Conservation (phyloP, 352 stramenopile genomes). For the Stramenopiles sp. region DNA sequence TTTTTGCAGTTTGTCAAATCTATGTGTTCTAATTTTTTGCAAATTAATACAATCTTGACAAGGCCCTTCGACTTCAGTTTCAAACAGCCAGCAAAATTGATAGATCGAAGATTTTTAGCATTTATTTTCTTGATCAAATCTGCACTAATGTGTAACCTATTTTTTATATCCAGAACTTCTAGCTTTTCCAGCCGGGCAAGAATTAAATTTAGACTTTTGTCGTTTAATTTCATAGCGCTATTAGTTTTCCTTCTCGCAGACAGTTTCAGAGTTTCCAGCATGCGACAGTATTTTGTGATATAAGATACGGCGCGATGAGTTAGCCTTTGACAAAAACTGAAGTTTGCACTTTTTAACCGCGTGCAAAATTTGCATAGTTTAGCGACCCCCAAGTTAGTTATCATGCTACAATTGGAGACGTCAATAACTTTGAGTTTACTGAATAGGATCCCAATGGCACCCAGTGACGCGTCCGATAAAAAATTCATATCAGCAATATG, state of each 20-base stretch:
- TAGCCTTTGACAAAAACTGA: not conserved
- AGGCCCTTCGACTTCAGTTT: not conserved
- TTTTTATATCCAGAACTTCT: not conserved
- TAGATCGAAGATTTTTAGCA: not conserved
- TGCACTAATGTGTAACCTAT: not conserved
- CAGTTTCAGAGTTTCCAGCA: not conserved
- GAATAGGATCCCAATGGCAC: conserved; percentile 7
- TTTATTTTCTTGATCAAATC: not conserved
- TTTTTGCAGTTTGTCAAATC: conserved; percentile 9
- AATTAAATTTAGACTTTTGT: conserved; percentile 7
- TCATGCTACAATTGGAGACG: not conserved
- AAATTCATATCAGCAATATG: conserved; percentile 1
- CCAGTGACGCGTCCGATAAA: not conserved
- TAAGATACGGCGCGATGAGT: not conserved
- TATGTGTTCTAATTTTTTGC: not conserved
- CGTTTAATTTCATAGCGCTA: not conserved
- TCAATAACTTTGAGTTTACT: not conserved
- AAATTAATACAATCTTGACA: conserved; percentile 6
- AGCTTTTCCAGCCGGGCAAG: not conserved
- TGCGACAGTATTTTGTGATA: not conserved
- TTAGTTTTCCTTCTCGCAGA: not conserved
- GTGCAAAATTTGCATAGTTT: conserved; percentile 11
- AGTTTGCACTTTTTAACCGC: not conserved
- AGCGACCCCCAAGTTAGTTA: conserved; percentile 1
- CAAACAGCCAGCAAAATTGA: not conserved